A percentile compares a stretch with the other conserved stretches of the same genome.
Evolutionary conservation across 2,329 filamentous ascomycete genomes (phyloP).

Genomic region (Monilinia aucupariae): DNA sequence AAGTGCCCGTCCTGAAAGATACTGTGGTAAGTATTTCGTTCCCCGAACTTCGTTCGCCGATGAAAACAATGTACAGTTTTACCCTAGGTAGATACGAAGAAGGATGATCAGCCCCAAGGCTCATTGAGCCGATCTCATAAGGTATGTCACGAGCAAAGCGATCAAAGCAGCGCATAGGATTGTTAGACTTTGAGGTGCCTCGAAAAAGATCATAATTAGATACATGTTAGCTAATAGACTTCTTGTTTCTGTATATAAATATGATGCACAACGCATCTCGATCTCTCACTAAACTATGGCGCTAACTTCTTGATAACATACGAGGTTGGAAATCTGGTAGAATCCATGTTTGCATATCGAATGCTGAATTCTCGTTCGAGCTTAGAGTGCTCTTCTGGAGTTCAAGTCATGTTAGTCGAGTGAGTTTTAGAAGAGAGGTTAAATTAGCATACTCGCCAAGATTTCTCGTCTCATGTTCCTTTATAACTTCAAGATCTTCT

Average conservation of each 20-base stretch:
- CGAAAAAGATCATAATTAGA: background rate
- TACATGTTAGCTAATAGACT: background rate
- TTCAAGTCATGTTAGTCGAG: background rate
- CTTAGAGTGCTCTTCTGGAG: background rate
- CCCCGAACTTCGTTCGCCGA: background rate
- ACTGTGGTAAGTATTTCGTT: background rate
- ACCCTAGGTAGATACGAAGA: background rate
- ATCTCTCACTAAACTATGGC: background rate
- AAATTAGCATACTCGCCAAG: background rate
- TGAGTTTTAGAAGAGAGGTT: background rate
- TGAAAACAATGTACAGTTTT: background rate
- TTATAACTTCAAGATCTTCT: background rate
- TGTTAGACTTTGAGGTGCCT: background rate
- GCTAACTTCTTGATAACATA: background rate
- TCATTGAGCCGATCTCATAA: background rate
- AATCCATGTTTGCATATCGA: background rate
- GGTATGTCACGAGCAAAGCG: background rate
- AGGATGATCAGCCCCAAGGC: background rate
- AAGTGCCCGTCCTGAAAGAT: background rate
- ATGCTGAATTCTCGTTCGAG: background rate
- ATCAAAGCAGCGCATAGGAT: background rate
- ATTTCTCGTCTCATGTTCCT: background rate
- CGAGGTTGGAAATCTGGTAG: background rate
- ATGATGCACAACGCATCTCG: background rate
- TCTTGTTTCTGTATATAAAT: background rate